Evolutionary conservation across 129 eudicot genomes (phyloP).

Genomic region (Flaveria trinervia): DNA sequence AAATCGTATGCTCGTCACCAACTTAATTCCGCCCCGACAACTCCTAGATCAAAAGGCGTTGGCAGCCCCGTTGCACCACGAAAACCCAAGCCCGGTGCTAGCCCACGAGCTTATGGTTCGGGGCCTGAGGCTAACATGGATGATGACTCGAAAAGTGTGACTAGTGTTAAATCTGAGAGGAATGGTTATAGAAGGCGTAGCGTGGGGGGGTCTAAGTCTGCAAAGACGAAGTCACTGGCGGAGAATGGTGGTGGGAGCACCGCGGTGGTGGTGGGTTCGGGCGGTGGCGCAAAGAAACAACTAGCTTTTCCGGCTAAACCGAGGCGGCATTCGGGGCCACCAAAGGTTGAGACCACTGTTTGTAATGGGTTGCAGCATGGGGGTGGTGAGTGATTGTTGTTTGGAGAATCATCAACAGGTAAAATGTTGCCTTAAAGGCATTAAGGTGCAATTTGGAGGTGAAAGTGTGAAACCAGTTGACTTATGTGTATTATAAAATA

Average conservation of each 20-base stretch:
- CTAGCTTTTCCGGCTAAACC: conserved; percentile 31
- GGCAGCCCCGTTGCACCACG: conserved; percentile 33
- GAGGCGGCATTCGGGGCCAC: conserved; percentile 45
- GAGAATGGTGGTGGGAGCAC: conserved; percentile 53
- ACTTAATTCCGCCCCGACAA: conserved; percentile 60
- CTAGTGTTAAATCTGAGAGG: conserved; percentile 68
- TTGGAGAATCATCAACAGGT: conserved; percentile 2
- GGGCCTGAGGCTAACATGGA: conserved; percentile 36
- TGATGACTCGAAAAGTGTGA: conserved; percentile 57
- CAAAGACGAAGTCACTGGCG: conserved; percentile 58
- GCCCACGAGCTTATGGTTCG: conserved; percentile 51
- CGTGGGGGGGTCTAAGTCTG: conserved; percentile 59
- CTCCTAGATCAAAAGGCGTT: conserved; percentile 44
- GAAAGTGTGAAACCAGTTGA: conserved; percentile 14
- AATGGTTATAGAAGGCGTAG: conserved; percentile 66
- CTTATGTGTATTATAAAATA: conserved; percentile 23
- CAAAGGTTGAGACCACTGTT: conserved; percentile 34
- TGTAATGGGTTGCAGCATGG: conserved; percentile 10
- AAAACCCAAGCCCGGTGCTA: conserved; percentile 55
- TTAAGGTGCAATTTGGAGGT: conserved; percentile 26
- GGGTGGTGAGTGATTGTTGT: conserved; percentile 12
- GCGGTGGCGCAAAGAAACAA: conserved; percentile 32
- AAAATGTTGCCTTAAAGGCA: conserved; percentile 16
- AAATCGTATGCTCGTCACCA: conserved; percentile 85
- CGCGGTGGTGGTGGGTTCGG: conserved; percentile 35